phyloP scores from a whole-genome alignment of 768 basidiomycete species.

The Rhodosporidiobolus sp. region DNA sequence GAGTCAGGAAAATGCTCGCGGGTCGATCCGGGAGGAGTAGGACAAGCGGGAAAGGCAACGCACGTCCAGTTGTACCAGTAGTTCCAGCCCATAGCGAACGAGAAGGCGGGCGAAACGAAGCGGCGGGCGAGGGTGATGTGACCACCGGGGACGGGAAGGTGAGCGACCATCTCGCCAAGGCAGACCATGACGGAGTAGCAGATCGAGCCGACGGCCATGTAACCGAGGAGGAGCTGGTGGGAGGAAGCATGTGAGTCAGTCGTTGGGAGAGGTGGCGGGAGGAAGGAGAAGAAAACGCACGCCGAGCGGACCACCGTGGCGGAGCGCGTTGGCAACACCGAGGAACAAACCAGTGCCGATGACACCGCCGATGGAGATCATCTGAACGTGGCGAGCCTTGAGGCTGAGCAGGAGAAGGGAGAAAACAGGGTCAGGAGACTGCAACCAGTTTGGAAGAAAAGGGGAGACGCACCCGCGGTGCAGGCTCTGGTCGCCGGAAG shows the following conservation, averaged over 20 bases:
- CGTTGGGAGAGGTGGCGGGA: background rate
- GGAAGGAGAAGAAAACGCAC: background rate
- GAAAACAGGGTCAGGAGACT: background rate
- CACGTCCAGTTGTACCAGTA: constrained; percentile 53
- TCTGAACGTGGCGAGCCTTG: constrained; percentile 30
- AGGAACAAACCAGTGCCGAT: constrained; percentile 44
- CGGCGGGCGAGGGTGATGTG: constrained; percentile 43
- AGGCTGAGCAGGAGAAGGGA: background rate
- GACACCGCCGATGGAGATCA: constrained; percentile 36
- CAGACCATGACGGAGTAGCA: constrained; percentile 39
- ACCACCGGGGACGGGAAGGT: constrained; percentile 43
- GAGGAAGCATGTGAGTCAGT: background rate
- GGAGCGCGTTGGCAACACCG: constrained; percentile 42
- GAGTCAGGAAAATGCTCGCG: too few species aligned
- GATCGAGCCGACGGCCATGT: constrained; percentile 26
- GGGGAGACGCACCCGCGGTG: constrained; percentile 14
- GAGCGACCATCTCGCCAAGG: constrained; percentile 41
- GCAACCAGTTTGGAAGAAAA: too few species aligned
- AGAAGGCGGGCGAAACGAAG: constrained; percentile 42
- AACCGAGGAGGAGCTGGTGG: constrained; percentile 35
- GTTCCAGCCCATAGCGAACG: constrained; percentile 52
- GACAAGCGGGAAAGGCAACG: too few species aligned
- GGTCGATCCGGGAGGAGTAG: too few species aligned
- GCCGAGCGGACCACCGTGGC: constrained; percentile 42
- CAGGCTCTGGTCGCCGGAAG: background rate